Evolutionary conservation across 345 rosid species (phyloP), one percentile per base, ranked within the genome.

Genomic region (Streptanthus diversifolius): DNA sequence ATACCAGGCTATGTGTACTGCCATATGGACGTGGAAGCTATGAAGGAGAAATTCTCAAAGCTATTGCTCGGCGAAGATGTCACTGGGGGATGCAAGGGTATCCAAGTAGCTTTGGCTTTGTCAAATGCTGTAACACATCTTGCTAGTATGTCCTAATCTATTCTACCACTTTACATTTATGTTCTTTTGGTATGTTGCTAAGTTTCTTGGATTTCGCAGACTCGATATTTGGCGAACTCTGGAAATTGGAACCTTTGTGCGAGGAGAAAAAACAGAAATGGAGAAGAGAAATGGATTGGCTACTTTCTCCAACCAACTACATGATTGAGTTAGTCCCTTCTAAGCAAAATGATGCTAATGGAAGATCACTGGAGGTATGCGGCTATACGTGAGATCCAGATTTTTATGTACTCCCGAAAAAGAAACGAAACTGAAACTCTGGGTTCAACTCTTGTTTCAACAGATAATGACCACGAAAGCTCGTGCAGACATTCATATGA

Each of bases 301-400:
- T 95, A 73, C 81, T 95, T 54, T 95, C 99, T 72, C 97, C 97
- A 37, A 86, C 97, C 15, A 89, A 88, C 75, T 89, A 87, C 75
- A 95, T 95, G 96, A 91, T 95, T 55, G 93, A 95, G 86, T 75
- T 95, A 58, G 99, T 95, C 59, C 99, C 99, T 70, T 85, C 95
- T n/a, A 91, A 84, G 85, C 99, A 91, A 82, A 85, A 75, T 71
- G 89, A 90, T 49, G 83, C 81, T 35, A 87, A 85, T 84, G 99
- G 99, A 61, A 77, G 84, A 70, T 88, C 80, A 27, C 30, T 89
- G 72, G 99, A 95, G 96, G 98, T 93, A 74, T 27, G 61, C 1
- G 44, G 39, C 55, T 36, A 27, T 8, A 11, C 1, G n/a, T 5
- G 57, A 54, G 21, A 25, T 32, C 22, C 8, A 25, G 62, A 55